Evolutionary conservation across 2,329 filamentous ascomycete genomes (phyloP), one percentile per base, ranked within the genome.

Genomic region (Claviceps sp.): DNA sequence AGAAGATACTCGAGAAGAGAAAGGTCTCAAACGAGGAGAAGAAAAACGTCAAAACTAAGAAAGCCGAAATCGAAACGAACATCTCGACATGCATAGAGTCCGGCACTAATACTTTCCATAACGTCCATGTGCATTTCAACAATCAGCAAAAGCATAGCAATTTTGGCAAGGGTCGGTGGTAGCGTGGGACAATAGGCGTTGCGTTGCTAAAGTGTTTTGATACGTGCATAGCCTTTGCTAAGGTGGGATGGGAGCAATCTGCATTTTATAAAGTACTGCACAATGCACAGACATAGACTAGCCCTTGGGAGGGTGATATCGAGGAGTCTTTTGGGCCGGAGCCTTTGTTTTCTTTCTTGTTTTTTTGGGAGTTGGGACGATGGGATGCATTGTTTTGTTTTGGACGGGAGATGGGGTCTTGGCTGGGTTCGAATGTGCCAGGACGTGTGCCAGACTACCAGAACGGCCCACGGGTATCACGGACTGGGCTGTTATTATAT

Each of bases 141-240:
- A 50, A 51, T 39, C 20, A 45, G 29, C 36, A 34, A 45, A 26
- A 22, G 42, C 38, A 66, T 63, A 66, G 59, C 60, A 54, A 56
- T 54, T 22, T 20, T 53, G 57, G 58, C 50, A 58, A 59, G 53
- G 55, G 56, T 56, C 58, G 61, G 57, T 57, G 57, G 64, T 55
- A 63, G 62, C 64, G 66, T 67, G 56, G 61, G 60, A 50, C 40
- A 47, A 59, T 59, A 48, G 65, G 65, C 65, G 65, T 67, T 67
- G 64, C 63, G 64, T 67, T 67, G 58, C 59, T 61, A 59, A 61
- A 64, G 62, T 56, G 59, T 58, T 49, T 49, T 58, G 56, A 58
- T 29, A 47, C 42, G 36, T 42, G 52, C 26, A 45, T 46, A 42
- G 39, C 22, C 29, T 45, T 49, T 14, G 38, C 36, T 42, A 34